Base-by-base conservation (phyloP, 345 rosid species). In the Linum lewisii region DNA sequence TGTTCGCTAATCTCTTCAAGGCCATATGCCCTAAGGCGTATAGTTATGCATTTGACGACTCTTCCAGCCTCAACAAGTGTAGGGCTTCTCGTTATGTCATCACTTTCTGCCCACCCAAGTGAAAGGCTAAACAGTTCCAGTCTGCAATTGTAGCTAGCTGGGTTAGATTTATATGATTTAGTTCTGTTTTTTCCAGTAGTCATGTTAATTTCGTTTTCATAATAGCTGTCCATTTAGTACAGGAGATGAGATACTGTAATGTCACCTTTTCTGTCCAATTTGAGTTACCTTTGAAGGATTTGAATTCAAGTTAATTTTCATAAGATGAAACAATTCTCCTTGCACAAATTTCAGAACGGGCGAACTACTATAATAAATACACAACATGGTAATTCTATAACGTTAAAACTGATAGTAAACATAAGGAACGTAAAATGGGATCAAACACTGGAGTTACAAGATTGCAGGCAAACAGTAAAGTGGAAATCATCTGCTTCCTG, bases 11-110 rank as follows among this genome's bases (percentile, higher is more conserved):
- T 66, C 78, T 89, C 14, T 93, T 93, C 66, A 93, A 89, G 78
- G 99, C 97, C 5, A 81, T 85, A 6, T 89, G 97, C 69, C 99
- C 95, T 0, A 93, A 77, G 66, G 95, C 97, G 16, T 89, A 89
- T 42, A 89, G 97, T 69, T 93, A 86, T 71, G 97, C 99, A 4
- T 93, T 86, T 63, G 99, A 89, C 68, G 99, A 93, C 68, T 75
- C 91, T 3, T 73, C 83, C 50, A 89, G 99, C 70, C 86, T 93
- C 59, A 84, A 89, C 65, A 85, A 69, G 65, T 93, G 99, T 77
- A 78, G 95, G 49, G 94, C 95, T 63, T 81, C 99, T 4, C 78
- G 94, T 51, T 89, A 89, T 69, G 94, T 93, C 21, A 76, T 93
- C 64, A 89, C 91, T 51, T 93, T 89, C 70, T 93, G 97, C 75